These are phyloP conservation scores for Gossypium ekmanianum DNA, from an alignment of 345 rosid genomes.

Conservation along the genomic window DNA sequence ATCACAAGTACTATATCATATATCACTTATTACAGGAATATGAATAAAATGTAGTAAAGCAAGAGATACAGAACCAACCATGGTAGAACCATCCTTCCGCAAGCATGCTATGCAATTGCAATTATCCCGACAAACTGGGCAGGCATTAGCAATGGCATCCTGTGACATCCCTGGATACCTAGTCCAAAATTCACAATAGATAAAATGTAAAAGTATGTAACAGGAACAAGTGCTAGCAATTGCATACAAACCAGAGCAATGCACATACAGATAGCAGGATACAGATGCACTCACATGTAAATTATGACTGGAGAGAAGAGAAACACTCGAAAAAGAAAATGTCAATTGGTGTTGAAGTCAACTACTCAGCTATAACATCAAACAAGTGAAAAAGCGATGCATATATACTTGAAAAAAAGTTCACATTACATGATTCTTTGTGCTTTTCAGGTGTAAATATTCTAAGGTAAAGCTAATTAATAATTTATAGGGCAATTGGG, in stretches of 20 bases:
- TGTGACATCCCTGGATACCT: constrained; percentile 51
- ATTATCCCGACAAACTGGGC: constrained; percentile 48
- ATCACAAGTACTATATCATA: neutral
- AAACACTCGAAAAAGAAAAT: neutral
- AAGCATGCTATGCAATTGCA: constrained; percentile 73
- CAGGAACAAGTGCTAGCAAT: neutral
- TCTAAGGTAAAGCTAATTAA: neutral
- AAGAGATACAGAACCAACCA: constrained; percentile 22
- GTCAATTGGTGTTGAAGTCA: neutral
- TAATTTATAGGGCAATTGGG: neutral
- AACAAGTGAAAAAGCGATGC: neutral
- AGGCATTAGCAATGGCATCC: constrained; percentile 38
- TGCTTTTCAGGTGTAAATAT: no score
- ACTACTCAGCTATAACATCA: neutral
- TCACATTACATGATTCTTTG: neutral
- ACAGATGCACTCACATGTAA: neutral
- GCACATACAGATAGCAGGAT: neutral
- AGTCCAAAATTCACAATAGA: neutral
- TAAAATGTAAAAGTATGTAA: neutral
- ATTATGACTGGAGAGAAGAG: neutral
- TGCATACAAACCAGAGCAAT: neutral
- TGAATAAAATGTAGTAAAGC: neutral
- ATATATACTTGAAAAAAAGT: neutral
- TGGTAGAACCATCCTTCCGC: constrained; percentile 30
- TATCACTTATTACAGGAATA: neutral